Base-by-base conservation (phyloP, 108 stramenopile genomes). In the Conticribra weissflogii region DNA sequence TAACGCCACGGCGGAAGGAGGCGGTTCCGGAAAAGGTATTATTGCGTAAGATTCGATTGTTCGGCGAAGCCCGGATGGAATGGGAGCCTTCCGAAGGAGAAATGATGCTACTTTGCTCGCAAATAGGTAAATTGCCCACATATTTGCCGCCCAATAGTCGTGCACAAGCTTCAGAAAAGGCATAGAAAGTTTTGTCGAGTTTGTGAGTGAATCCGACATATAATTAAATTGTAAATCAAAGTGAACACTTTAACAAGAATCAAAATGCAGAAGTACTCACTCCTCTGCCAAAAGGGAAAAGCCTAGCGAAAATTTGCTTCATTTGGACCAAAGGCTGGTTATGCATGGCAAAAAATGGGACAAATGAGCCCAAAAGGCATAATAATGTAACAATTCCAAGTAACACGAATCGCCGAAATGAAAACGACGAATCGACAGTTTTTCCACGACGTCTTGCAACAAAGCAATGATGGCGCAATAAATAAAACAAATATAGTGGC, bases 71-170 rank as follows among this genome's bases (percentile, higher is more conserved):
- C 61, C 46, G 16, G 8, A 27, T 17, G 74, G 57, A 30, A 73
- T 28, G 0, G 68, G 30, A 0, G 61, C n/a, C 24, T 53, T 53
- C 12, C 64, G 46, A 22, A 50, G 25, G 46, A 54, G 41, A 54
- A 83, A 82, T 25, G 72, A 59, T 15, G 78, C 52, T 14, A 89
- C 77, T 48, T 85, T 78, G 58, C 92, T 81, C 7, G 45, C 30
- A 30, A 86, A 80, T 15, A 63, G 71, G 67, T 96, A 99, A 14
- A 99, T 59, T 15, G 98, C 96, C 97, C 97, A 99, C 18, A 91
- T 29, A 76, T 99, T 99, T 54, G 94, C 96, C 7, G 98, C 97
- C 98, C 98, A 99, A 66, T 99, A 99, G 33, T 96, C 96, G 78
- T 99, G 98, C 0, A 93, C 90, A 19, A 99, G 77, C 72, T 72